phyloP scores from a whole-genome alignment of 2,329 filamentous ascomycete species.

The Phoma sp. region DNA sequence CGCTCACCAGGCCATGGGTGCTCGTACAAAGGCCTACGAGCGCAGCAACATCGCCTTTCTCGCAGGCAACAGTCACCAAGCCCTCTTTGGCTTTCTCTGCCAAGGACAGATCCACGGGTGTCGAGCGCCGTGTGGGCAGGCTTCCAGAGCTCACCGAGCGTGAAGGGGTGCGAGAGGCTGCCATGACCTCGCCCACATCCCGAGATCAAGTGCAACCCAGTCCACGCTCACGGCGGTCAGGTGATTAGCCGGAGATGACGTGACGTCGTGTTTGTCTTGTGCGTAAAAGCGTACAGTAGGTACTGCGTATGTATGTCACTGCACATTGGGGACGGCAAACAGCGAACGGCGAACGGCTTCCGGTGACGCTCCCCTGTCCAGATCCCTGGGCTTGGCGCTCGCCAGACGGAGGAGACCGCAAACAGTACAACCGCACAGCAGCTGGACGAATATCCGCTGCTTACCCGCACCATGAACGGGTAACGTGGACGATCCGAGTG shows the following conservation, averaged over 20 bases:
- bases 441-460: not conserved
- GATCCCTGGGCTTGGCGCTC: slow-evolving; percentile 23
- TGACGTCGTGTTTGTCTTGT: slow-evolving; percentile 12
- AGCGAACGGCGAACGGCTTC: too few species aligned
- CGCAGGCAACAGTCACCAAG: slow-evolving; percentile 52
- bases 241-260: slow-evolving; percentile 6
- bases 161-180: slow-evolving; percentile 30
- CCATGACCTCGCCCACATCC: slow-evolving; percentile 35
- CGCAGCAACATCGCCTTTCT: slow-evolving; percentile 46
- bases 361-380: slow-evolving; percentile 4
- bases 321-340: not conserved
- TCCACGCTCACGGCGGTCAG: not conserved
- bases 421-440: not conserved
- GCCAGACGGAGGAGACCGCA: not conserved
- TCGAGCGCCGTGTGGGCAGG: slow-evolving; percentile 25
- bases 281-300: too few species aligned
- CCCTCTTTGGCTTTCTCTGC: slow-evolving; percentile 36
- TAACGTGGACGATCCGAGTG: too few species aligned
- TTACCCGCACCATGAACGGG: not conserved
- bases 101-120: slow-evolving; percentile 16
- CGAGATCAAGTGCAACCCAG: slow-evolving; percentile 5
- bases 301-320: not conserved
- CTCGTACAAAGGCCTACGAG: slow-evolving; percentile 53
- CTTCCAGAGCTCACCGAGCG: slow-evolving; percentile 40
- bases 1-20: slow-evolving; percentile 54